Conservation (phyloP, 305 asterid species). For the Fraxinus ornus region DNA sequence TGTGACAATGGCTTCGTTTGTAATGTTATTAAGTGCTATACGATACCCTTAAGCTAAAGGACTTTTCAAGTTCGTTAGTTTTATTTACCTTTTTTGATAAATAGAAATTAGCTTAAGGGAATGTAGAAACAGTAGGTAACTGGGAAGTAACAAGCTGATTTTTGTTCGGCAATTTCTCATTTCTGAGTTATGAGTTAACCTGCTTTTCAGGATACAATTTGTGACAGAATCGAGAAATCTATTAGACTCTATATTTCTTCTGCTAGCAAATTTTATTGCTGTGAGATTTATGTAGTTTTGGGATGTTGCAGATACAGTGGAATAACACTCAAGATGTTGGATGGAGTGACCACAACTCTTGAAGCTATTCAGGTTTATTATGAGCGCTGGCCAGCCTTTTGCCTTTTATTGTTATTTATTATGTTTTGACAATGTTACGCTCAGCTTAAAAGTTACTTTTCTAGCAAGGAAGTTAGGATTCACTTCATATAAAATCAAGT, state of each 20-base stretch:
- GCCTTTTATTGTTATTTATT: slow-evolving; percentile 5
- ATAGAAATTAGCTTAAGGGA: not conserved
- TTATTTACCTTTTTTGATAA: not conserved
- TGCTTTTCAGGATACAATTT: not conserved
- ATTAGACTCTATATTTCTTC: not conserved
- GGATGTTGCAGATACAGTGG: slow-evolving; percentile 81
- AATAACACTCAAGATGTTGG: slow-evolving; percentile 73
- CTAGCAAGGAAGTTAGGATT: not conserved
- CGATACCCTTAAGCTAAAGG: not conserved
- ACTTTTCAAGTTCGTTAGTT: not conserved
- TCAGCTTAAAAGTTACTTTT: not conserved
- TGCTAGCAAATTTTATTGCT: not conserved
- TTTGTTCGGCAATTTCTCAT: not conserved
- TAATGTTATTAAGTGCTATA: not conserved
- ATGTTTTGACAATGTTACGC: not conserved
- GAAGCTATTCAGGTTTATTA: slow-evolving; percentile 74
- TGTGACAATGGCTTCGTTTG: not conserved
- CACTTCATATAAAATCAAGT: not conserved
- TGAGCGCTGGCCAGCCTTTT: slow-evolving; percentile 15
- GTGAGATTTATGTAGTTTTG: slow-evolving; percentile 8
- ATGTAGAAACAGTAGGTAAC: not conserved
- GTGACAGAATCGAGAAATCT: not conserved
- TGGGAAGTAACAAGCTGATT: not conserved
- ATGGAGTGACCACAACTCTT: slow-evolving; percentile 75
- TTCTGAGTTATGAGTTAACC: not conserved